Percentiles rank a stretch among this genome's conserved stretches.
phyloP scores from a whole-genome alignment of 768 basidiomycete species.

The Holtermanniella nyarrowii region DNA sequence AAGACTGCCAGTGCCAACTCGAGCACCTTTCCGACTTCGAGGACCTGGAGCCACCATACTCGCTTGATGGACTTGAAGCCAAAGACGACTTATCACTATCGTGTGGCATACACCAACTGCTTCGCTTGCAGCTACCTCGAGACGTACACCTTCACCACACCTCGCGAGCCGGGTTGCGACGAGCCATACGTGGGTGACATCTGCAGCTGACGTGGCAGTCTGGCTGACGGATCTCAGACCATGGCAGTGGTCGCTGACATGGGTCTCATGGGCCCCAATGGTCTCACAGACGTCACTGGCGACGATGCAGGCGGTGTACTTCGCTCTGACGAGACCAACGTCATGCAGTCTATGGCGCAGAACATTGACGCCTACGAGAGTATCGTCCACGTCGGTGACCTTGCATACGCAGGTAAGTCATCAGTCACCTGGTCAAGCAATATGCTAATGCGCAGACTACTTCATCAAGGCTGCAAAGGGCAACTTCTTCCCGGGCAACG shows the following conservation, averaged over 20 bases:
- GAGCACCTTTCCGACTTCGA: conserved; percentile 6
- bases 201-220: too few relatives aligned
- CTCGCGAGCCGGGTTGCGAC: conserved; percentile 5
- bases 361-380: conserved; percentile 3
- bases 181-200: conserved; percentile 3
- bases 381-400: conserved; percentile 5
- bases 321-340: conserved; percentile 3
- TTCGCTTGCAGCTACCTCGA: not conserved
- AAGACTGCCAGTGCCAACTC: not conserved
- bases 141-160: conserved; percentile 5
- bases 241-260: conserved; percentile 10
- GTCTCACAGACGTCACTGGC: conserved; percentile 1
- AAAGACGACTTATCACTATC: conserved; percentile 10
- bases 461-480: conserved; percentile 7
- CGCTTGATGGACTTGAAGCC: conserved; percentile 4
- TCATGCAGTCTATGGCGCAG: conserved; percentile 2
- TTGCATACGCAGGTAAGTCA: conserved; percentile 8
- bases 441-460: conserved; percentile 1
- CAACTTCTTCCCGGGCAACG: conserved; percentile 6
- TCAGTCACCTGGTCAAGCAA: not conserved
- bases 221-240: not conserved
- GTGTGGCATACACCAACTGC: conserved; percentile 5
- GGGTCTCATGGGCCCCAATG: conserved; percentile 8
- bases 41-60: conserved; percentile 7
- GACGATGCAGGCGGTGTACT: not conserved